Base-by-base conservation (phyloP, 2,329 filamentous ascomycete genomes). In the Cercospora canescens region DNA sequence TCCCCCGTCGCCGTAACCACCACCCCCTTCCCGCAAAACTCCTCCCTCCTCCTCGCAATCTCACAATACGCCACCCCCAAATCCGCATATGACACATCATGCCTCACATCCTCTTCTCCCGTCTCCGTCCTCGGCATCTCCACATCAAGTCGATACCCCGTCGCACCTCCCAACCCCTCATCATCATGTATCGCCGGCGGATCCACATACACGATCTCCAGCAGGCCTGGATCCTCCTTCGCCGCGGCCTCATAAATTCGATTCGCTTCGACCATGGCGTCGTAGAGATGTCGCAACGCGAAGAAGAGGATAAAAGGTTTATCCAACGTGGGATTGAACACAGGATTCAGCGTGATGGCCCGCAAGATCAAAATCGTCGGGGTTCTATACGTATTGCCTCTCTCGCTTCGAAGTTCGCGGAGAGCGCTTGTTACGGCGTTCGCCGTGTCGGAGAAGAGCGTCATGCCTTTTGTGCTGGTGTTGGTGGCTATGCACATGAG, bases 401-500 rank as follows among this genome's bases (percentile, higher is more conserved):
- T 28, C 16, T 55, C 48, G 14, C 5, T 14, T 54, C 41, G 34
- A 1, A 62, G 4, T 32, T 55, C 45, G 14, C 9, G 45, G 1
- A 55, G 14, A 0, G 60, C 45, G 16, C 12, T 30, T 12, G 35
- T 54, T 9, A 55, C 34, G 6, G 60, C 60, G 6, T 54, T 2
- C 16, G 60, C 48, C 1, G 60, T 54, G 7, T 54, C 45, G 11
- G n/a, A 24, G 16, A 55, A 54, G 1, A 62, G 30, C 5, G 30
- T 30, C 26, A 37, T 62, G 18, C 60, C 60, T 26, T 41, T 54
- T 7, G 26, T 62, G 18, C 45, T 54, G 12, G 52, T 32, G 45
- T 62, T 62, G 18, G 60, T 62, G 45, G 60, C 60, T n/a, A 55
- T 54, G 45, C 60, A 62, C 45, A 39, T 62, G 32, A 54, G 26